Percentiles rank a stretch among this genome's conserved stretches.
Conservation (phyloP, 75 land plant genomes). For the Ceratopteris richardii region DNA sequence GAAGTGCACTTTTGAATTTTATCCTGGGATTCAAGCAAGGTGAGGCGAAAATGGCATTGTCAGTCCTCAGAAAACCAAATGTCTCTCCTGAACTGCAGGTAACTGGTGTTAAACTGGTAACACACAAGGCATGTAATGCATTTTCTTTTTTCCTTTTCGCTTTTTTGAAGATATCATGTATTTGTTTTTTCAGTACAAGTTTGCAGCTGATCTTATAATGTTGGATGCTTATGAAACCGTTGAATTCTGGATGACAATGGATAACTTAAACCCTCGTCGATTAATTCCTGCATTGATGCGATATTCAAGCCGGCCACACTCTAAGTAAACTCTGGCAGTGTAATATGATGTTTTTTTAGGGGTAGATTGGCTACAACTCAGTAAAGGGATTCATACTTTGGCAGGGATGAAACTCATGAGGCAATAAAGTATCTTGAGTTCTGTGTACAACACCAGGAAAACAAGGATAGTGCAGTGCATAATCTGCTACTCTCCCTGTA, state of each 20-base stretch:
- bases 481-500: slow-evolving; percentile 81
- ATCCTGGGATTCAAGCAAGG: slow-evolving; percentile 52
- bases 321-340: slow-evolving; percentile 52
- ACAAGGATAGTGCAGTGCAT: slow-evolving; percentile 87
- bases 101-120: background rate
- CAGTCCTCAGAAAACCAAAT: slow-evolving; percentile 66
- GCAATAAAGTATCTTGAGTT: slow-evolving; percentile 89
- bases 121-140: background rate
- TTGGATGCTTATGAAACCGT: slow-evolving; percentile 97
- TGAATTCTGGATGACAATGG: slow-evolving; percentile 82
- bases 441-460: slow-evolving; percentile 68
- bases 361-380: too few relatives aligned
- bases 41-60: slow-evolving; percentile 84
- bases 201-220: slow-evolving; percentile 89
- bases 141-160: background rate
- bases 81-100: slow-evolving; percentile 93
- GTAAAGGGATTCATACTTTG: background rate
- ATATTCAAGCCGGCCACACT: slow-evolving; percentile 79
- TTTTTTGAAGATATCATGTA: background rate
- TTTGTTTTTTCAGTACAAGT: slow-evolving; percentile 62
- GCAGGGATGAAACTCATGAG: slow-evolving; percentile 89
- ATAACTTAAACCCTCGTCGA: slow-evolving; percentile 72
- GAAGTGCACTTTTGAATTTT: too few relatives aligned
- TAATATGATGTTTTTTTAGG: background rate
- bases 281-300: slow-evolving; percentile 98